Evolutionary conservation across 768 basidiomycete genomes (phyloP).

Genomic region (Lentinula boryana): DNA sequence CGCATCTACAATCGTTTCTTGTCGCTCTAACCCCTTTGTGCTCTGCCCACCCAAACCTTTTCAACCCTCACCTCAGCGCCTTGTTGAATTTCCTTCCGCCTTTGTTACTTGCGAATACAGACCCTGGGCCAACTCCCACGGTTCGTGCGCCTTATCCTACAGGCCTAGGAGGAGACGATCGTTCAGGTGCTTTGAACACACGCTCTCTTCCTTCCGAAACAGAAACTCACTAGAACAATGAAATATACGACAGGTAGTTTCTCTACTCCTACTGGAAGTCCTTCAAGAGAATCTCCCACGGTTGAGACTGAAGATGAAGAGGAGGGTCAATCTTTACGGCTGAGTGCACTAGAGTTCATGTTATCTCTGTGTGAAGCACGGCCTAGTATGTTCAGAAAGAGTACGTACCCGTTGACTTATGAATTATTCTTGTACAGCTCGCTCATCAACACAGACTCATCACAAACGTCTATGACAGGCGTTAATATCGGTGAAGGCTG

Average conservation of each 20-base stretch:
- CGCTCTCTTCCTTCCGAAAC: neutral
- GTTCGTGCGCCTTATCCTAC: constrained; percentile 32
- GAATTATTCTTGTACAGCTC: neutral
- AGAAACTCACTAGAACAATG: constrained; percentile 3
- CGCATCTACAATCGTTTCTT: constrained; percentile 60
- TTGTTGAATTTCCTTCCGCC: constrained; percentile 67
- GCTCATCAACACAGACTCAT: neutral
- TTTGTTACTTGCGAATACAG: constrained; percentile 57
- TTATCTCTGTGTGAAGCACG: constrained; percentile 72
- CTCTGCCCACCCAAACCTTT: constrained; percentile 61
- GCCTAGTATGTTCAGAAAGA: constrained; percentile 40
- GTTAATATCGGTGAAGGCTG: constrained; percentile 65
- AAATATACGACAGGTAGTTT: neutral
- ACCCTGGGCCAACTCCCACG: constrained; percentile 46
- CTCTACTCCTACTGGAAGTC: neutral
- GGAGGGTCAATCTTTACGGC: constrained; percentile 62
- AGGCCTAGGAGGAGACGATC: constrained; percentile 10
- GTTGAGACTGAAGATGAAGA: constrained; percentile 41
- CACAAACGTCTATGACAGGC: neutral
- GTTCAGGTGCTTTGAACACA: constrained; percentile 35
- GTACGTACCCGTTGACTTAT: neutral
- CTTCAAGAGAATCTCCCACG: neutral
- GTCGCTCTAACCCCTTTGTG: constrained; percentile 67
- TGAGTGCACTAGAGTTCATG: constrained; percentile 79
- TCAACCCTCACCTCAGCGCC: constrained; percentile 62